Conservation (phyloP, 2,329 filamentous ascomycete species). For the Diaporthe citriasiana region DNA sequence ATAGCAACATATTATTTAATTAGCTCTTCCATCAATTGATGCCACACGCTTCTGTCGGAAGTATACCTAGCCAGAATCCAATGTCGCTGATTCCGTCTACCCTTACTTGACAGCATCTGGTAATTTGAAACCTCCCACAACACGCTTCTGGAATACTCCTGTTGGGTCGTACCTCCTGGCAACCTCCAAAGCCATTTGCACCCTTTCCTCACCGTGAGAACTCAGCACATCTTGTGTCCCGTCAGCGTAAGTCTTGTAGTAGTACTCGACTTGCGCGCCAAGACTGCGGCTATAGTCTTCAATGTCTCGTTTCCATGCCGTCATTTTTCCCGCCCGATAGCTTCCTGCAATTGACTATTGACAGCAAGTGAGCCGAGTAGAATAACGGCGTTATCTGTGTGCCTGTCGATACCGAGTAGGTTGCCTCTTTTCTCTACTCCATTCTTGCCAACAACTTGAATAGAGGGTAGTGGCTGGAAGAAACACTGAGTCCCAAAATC, state of each 20-base stretch:
- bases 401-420: neutral
- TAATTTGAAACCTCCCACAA: constrained; percentile 4
- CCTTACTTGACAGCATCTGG: neutral
- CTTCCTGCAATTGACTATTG: neutral
- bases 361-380: neutral
- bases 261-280: neutral
- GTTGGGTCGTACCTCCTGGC: neutral
- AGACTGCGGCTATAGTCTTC: neutral
- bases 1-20: too few species aligned
- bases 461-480: neutral
- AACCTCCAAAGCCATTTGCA: neutral
- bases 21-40: neutral
- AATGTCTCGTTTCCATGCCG: neutral
- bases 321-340: neutral
- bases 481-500: neutral
- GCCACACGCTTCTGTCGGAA: neutral
- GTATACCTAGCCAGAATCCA: neutral
- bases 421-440: neutral
- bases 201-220: neutral
- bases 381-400: neutral
- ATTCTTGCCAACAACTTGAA: neutral
- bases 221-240: neutral
- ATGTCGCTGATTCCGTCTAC: neutral
- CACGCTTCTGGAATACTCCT: neutral
- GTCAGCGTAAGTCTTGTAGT: neutral